These are phyloP conservation scores for Cryphonectria carpinicola DNA, from an alignment of 2,329 filamentous ascomycete species.

Conservation along the genomic window DNA sequence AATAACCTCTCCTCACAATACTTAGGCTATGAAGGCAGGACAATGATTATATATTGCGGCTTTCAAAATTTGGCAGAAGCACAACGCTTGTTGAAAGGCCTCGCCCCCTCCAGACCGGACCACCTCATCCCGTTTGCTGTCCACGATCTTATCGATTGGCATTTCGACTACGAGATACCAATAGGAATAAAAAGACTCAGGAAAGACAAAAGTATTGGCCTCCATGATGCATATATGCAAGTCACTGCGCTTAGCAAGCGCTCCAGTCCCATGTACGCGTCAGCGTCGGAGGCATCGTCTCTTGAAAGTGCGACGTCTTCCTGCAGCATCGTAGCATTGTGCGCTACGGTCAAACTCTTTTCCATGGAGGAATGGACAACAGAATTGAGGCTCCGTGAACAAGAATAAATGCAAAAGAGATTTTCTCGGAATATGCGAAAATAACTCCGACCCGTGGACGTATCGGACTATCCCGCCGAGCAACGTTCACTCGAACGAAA, in stretches of 20 bases:
- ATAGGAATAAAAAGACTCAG: not conserved
- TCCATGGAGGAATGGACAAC: not conserved
- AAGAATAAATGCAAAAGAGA: not conserved
- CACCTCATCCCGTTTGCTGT: not conserved
- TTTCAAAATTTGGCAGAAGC: not conserved
- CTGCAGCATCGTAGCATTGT: not conserved
- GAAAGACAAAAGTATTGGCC: not conserved
- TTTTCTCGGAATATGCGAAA: not conserved
- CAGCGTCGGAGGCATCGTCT: constrained; percentile 7
- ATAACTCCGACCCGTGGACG: not conserved
- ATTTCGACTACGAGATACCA: not conserved
- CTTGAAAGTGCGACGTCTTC: not conserved
- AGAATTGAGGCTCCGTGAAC: not conserved
- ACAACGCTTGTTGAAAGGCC: too few relatives aligned
- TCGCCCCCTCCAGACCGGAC: not conserved
- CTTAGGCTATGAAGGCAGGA: too few relatives aligned
- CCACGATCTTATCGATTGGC: not conserved
- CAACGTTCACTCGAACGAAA: not conserved
- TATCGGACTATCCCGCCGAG: not conserved
- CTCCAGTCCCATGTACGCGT: constrained; percentile 5
- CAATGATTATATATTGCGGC: not conserved
- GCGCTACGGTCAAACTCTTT: not conserved
- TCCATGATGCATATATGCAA: not conserved
- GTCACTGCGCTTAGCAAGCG: not conserved
- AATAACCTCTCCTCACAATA: too few relatives aligned